phyloP scores from a whole-genome alignment of 1,139 yeast genomes.

The Blastobotrys apis region DNA sequence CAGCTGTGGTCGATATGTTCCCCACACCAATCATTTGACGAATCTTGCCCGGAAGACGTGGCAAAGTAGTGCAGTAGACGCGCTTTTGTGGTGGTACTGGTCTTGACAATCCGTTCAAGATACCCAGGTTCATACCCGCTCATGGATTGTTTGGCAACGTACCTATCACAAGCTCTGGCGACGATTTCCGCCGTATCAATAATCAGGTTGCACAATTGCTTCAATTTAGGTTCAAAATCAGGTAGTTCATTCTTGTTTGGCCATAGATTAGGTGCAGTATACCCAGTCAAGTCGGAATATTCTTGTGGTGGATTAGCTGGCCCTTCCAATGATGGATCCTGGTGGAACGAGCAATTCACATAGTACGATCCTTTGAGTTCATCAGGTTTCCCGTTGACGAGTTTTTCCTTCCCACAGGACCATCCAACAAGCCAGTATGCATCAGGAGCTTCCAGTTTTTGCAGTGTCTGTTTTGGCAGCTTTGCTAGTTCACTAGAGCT shows the following conservation, averaged over 20 bases:
- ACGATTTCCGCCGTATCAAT: conserved; percentile 49
- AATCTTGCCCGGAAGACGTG: conserved; percentile 11
- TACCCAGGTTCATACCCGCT: conserved; percentile 38
- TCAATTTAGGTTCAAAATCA: conserved; percentile 29
- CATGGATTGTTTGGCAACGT: conserved; percentile 26
- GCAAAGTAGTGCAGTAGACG: conserved; percentile 54
- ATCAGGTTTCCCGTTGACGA: conserved; percentile 44
- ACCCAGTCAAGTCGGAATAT: conserved; percentile 38
- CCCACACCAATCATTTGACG: conserved; percentile 52
- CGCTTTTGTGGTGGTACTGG: conserved; percentile 57
- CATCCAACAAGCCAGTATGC: conserved; percentile 56
- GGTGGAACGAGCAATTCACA: conserved; percentile 55
- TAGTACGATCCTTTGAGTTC: conserved; percentile 56
- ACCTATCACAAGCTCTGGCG: conserved; percentile 52
- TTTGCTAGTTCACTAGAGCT: conserved; percentile 47
- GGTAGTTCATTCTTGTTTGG: conserved; percentile 42
- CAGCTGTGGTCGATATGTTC: conserved; percentile 64
- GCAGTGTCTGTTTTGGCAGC: conserved; percentile 39
- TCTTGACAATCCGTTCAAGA: conserved; percentile 44
- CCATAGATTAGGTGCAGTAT: conserved; percentile 54
- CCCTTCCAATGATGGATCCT: conserved; percentile 44
- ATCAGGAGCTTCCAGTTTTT: conserved; percentile 45
- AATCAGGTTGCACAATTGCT: conserved; percentile 43
- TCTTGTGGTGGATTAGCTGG: conserved; percentile 31
- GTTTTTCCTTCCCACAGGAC: conserved; percentile 59